phyloP scores from a whole-genome alignment of 1,284 basidiomycete species.

The Ceratobasidium sp. region DNA sequence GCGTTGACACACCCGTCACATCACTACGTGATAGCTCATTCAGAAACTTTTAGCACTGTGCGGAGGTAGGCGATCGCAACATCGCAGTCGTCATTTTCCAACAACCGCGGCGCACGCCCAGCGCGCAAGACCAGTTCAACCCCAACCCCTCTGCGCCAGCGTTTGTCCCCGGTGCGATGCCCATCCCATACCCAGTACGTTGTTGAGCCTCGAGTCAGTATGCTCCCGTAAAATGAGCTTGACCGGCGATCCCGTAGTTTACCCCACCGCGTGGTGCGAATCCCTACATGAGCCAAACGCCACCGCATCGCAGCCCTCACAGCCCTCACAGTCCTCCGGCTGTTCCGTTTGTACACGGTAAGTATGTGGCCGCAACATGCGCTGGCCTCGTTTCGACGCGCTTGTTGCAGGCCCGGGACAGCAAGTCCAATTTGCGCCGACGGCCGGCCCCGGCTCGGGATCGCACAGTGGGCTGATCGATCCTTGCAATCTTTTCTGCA shows the following conservation, averaged over 20 bases:
- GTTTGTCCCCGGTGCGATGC: conserved; percentile 66
- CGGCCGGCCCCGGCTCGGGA: conserved; percentile 70
- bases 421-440: conserved; percentile 82
- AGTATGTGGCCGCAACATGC: conserved; percentile 15
- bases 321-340: conserved; percentile 53
- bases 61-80: conserved; percentile 77
- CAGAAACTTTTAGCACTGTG: conserved; percentile 60
- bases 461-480: conserved; percentile 88
- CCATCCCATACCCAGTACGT: conserved; percentile 37
- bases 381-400: background rate
- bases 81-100: conserved; percentile 76
- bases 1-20: conserved; percentile 15
- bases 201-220: conserved; percentile 1
- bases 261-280: conserved; percentile 42
- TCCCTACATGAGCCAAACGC: conserved; percentile 35
- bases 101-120: conserved; percentile 59
- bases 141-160: conserved; percentile 74
- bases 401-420: conserved; percentile 67
- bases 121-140: conserved; percentile 56
- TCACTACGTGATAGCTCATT: conserved; percentile 1
- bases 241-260: conserved; percentile 16
- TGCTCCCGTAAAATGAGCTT: conserved; percentile 7
- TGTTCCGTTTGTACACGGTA: conserved; percentile 72
- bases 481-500: conserved; percentile 90
- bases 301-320: conserved; percentile 50